Evolutionary conservation across 257 asterid species (phyloP), one percentile per base, ranked within the genome.

Genomic region (Solanum virginianum): DNA sequence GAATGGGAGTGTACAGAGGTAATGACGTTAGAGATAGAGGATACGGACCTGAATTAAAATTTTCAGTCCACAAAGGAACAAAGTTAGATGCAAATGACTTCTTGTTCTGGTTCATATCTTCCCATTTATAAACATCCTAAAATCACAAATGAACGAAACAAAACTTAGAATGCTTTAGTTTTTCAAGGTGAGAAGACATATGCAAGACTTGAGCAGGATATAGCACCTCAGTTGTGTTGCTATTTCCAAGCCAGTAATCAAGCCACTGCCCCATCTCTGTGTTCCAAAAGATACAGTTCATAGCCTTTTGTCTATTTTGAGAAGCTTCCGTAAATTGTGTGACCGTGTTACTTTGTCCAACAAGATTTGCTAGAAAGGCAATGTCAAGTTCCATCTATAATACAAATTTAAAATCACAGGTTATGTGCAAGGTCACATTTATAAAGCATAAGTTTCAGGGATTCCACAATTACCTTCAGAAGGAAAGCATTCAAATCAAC

Each of bases 321-420:
- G 98, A 90, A 86, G 94, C 96, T 86, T 92, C 86, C 14, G 36
- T 85, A 86, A 91, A 95, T 16, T 51, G 80, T 26, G 83, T 62
- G 29, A 87, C 90, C 41, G 89, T 89, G 57, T 12, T 51, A 49
- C 51, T 82, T 53, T 95, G 96, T 84, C 94, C 97, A 32, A 85
- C 75, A 83, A 88, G 87, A 82, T 87, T 88, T 82, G 98, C 96
- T 88, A 97, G 83, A 57, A 84, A 88, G 77, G 90, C 86, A 83
- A 97, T 92, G 86, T 97, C 98, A 57, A 93, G 91, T 88, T 97
- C 99, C 99, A 95, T 94, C 99, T 96, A 90, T 17, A 47, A 59
- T 59, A 80, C 43, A 55, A 85, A 60, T 10, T 81, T 45, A 74
- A 68, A 43, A 70, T 7, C 75, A 22, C 36, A 77, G 29, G 82